A percentile compares a stretch with the other conserved stretches of the same genome.
phyloP scores from a whole-genome alignment of 2,329 filamentous ascomycete species.

The Venturia nashicola region DNA sequence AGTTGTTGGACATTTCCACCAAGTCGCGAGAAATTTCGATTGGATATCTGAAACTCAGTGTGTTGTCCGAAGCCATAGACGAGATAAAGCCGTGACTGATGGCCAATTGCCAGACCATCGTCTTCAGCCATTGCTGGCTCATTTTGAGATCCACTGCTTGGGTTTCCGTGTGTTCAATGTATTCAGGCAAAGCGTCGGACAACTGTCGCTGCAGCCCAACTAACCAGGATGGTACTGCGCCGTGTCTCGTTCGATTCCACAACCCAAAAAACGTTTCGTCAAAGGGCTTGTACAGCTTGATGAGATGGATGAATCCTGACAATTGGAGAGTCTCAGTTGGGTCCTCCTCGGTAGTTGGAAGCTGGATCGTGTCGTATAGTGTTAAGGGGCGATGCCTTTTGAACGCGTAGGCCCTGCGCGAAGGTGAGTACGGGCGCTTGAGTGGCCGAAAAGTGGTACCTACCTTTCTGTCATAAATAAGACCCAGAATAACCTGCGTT shows the following conservation, averaged over 20 bases:
- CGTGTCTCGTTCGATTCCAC: slow-evolving; percentile 40
- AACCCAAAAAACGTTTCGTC: slow-evolving; percentile 51
- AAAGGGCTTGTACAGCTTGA: slow-evolving; percentile 49
- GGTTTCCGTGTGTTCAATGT: slow-evolving; percentile 46
- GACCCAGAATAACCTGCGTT: slow-evolving; percentile 48
- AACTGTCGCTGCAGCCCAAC: slow-evolving; percentile 38
- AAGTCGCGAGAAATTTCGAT: slow-evolving; percentile 50
- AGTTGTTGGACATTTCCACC: slow-evolving; percentile 52
- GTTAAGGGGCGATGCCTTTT: slow-evolving; percentile 52
- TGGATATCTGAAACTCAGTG: slow-evolving; percentile 50
- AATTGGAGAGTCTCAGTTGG: slow-evolving; percentile 43
- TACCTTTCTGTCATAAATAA: slow-evolving; percentile 51
- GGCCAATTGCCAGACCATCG: slow-evolving; percentile 61
- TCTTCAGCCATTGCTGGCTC: slow-evolving; percentile 58
- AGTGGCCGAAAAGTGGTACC: not conserved
- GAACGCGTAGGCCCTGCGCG: slow-evolving; percentile 47
- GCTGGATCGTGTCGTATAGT: slow-evolving; percentile 45
- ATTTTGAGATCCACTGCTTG: slow-evolving; percentile 58
- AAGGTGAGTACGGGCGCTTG: not conserved
- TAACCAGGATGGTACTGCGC: slow-evolving; percentile 34
- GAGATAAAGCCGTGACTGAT: slow-evolving; percentile 54
- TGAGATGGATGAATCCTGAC: slow-evolving; percentile 47
- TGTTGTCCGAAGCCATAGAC: slow-evolving; percentile 43
- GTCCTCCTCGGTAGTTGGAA: slow-evolving; percentile 37
- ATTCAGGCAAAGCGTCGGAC: slow-evolving; percentile 40